Conservation (phyloP, 305 asterid species). For the Fraxinus nigra region DNA sequence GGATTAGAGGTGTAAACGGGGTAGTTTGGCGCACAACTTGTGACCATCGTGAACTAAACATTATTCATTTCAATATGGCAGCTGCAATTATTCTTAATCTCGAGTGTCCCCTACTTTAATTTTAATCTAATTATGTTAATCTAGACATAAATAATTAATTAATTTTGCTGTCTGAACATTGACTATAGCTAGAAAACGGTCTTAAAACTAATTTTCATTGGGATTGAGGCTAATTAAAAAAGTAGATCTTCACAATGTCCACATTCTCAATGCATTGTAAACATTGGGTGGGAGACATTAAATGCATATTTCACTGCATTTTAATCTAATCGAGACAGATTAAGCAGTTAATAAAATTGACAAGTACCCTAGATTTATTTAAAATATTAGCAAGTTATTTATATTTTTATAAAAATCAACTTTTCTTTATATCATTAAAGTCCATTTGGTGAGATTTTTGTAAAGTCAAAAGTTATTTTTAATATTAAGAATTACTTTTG, state of each 20-base stretch:
- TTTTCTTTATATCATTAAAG: neutral
- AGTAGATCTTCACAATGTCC: conserved; percentile 20
- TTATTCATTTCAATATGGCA: neutral
- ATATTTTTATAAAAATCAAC: neutral
- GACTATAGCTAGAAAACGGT: neutral
- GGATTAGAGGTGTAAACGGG: neutral
- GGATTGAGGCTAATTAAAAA: conserved; percentile 34
- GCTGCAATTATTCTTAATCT: neutral
- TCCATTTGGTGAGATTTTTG: neutral
- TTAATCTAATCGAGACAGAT: conserved; percentile 36
- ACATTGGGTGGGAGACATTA: conserved; percentile 29
- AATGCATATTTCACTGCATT: conserved; percentile 28
- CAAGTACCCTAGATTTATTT: conserved; percentile 1
- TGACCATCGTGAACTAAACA: neutral
- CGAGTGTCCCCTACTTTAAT: neutral
- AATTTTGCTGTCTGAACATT: neutral
- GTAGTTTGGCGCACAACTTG: neutral
- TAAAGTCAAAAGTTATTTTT: neutral
- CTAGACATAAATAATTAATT: neutral
- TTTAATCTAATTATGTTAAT: neutral
- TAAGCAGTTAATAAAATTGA: neutral
- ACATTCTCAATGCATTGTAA: conserved; percentile 29
- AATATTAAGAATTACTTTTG: too few relatives aligned
- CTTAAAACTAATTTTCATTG: conserved; percentile 19
- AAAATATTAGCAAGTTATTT: neutral